Percentiles rank a stretch among this genome's conserved stretches.
Conservation (phyloP, 345 rosid species). For the Ailanthus altissimus region DNA sequence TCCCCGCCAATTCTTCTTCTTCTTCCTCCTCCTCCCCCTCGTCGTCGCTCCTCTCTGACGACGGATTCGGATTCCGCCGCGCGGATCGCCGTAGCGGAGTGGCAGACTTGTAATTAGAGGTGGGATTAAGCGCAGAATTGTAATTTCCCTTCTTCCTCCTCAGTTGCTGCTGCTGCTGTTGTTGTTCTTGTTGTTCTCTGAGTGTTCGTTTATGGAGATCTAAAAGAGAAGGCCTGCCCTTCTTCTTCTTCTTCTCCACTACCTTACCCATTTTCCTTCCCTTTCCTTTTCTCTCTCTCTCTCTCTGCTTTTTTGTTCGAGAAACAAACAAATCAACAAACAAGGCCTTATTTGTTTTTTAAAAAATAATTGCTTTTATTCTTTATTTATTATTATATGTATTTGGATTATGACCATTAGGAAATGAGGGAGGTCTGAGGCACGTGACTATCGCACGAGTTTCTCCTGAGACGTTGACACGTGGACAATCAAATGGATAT, state of each 20-base stretch:
- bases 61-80: conserved; percentile 54
- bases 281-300: background rate
- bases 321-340: conserved; percentile 24
- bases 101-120: conserved; percentile 45
- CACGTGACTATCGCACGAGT: conserved; percentile 19
- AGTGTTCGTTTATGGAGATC: conserved; percentile 65
- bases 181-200: conserved; percentile 25
- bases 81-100: conserved; percentile 52
- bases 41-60: conserved; percentile 8
- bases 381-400: background rate
- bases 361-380: background rate
- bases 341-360: conserved; percentile 21
- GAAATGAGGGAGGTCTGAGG: background rate
- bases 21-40: conserved; percentile 43
- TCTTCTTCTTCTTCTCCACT: conserved; percentile 64
- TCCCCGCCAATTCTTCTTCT: conserved; percentile 30
- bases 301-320: background rate
- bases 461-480: background rate
- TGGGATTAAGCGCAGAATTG: conserved; percentile 26
- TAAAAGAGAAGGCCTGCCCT: conserved; percentile 67
- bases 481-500: background rate
- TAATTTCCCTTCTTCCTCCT: background rate
- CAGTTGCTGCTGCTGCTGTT: background rate
- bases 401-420: background rate
- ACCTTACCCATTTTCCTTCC: conserved; percentile 44